These are phyloP conservation scores for Anthracocystis setariae DNA, from an alignment of 1,284 basidiomycete species.

Conservation along the genomic window DNA sequence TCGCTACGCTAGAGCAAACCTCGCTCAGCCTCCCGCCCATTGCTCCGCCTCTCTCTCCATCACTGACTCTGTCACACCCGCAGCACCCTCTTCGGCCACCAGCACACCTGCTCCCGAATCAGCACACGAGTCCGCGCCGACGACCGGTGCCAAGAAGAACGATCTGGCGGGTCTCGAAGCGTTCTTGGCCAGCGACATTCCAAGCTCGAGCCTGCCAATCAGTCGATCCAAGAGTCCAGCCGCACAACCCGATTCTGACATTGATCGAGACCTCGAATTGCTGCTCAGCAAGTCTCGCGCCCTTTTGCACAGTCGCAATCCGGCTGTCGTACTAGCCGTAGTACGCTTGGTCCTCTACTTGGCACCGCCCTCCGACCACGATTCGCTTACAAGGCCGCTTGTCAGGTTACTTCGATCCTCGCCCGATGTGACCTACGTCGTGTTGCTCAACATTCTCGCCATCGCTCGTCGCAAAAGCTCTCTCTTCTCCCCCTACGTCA, in stretches of 20 bases:
- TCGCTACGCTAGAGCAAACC: constrained; percentile 78
- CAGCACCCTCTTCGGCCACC: constrained; percentile 3
- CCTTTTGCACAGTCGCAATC: constrained; percentile 53
- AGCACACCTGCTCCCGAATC: constrained; percentile 8
- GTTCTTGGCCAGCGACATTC: constrained; percentile 28
- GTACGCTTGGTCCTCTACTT: constrained; percentile 38
- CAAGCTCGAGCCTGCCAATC: neutral
- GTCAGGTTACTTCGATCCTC: constrained; percentile 46
- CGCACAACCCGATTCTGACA: constrained; percentile 10
- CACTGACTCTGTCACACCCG: neutral
- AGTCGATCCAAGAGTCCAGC: neutral
- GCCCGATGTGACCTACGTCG: constrained; percentile 50
- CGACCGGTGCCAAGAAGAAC: constrained; percentile 2
- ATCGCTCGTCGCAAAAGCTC: constrained; percentile 19
- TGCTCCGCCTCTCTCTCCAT: neutral
- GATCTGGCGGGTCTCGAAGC: constrained; percentile 38
- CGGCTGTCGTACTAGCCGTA: constrained; percentile 54
- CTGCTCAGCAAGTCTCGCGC: constrained; percentile 50
- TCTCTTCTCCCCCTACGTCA: constrained; percentile 39
- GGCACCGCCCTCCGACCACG: constrained; percentile 23
- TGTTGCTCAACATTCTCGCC: constrained; percentile 41
- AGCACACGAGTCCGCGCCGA: neutral
- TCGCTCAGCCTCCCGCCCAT: constrained; percentile 19
- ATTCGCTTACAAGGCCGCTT: constrained; percentile 26
- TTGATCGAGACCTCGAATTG: constrained; percentile 59